Evolutionary conservation across 2,329 filamentous ascomycete genomes (phyloP).

Genomic region (Alternaria arbusti): DNA sequence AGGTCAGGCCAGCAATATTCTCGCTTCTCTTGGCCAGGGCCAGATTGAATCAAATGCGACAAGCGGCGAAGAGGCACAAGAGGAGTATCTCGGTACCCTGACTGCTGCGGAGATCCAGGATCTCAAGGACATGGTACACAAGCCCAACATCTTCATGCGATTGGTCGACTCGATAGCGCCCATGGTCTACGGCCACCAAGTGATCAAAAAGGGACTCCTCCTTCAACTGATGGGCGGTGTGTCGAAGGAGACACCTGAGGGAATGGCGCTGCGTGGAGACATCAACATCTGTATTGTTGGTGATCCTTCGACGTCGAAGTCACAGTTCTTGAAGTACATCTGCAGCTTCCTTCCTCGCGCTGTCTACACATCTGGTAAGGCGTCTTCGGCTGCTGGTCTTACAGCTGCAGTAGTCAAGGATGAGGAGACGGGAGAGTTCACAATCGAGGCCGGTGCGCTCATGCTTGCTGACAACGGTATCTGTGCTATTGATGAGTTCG

Average conservation of each 20-base stretch:
- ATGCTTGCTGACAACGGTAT: slow-evolving; percentile 98
- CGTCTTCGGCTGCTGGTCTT: slow-evolving; percentile 94
- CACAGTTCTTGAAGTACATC: slow-evolving; percentile 97
- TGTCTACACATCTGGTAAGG: slow-evolving; percentile 97
- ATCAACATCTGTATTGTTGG: slow-evolving; percentile 99
- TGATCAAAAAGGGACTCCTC: slow-evolving; percentile 95
- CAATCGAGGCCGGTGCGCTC: slow-evolving; percentile 95
- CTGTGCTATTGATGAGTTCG: slow-evolving; percentile 98
- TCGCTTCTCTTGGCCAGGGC: slow-evolving; percentile 80
- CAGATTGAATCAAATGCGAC: slow-evolving; percentile 66
- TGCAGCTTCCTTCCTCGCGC: slow-evolving; percentile 95
- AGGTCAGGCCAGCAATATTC: slow-evolving; percentile 81
- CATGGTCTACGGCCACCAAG: slow-evolving; percentile 95
- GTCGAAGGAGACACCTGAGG: slow-evolving; percentile 87
- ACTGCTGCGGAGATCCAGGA: slow-evolving; percentile 89
- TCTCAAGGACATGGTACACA: slow-evolving; percentile 90
- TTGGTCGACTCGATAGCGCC: slow-evolving; percentile 93
- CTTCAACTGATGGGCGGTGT: slow-evolving; percentile 97
- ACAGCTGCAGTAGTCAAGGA: slow-evolving; percentile 97
- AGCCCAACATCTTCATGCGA: slow-evolving; percentile 91
- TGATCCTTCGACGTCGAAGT: slow-evolving; percentile 96
- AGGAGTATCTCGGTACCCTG: slow-evolving; percentile 84
- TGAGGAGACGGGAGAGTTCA: slow-evolving; percentile 97
- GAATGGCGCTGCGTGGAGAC: slow-evolving; percentile 93
- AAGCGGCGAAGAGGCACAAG: slow-evolving; percentile 83